Evolutionary conservation across 2,329 filamentous ascomycete species (phyloP).

Genomic region (Fusarium pseudograminearum): DNA sequence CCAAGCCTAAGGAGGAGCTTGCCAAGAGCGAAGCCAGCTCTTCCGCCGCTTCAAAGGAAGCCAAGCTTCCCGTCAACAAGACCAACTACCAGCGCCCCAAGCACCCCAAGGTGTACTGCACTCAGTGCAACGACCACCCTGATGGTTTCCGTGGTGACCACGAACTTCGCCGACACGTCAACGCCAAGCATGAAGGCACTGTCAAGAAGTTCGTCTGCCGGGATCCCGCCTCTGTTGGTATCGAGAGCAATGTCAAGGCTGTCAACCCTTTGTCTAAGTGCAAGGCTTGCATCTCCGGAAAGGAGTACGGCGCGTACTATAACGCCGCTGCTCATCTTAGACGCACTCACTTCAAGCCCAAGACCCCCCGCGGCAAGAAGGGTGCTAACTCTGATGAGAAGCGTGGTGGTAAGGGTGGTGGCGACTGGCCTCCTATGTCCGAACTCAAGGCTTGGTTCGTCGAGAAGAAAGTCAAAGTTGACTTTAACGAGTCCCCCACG

Average conservation of each 20-base stretch:
- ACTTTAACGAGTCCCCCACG: constrained; percentile 54
- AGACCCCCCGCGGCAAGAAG: constrained; percentile 60
- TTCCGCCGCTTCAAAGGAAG: constrained; percentile 51
- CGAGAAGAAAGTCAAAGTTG: constrained; percentile 61
- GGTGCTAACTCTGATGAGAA: constrained; percentile 59
- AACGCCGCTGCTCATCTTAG: constrained; percentile 93
- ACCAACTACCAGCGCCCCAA: constrained; percentile 69
- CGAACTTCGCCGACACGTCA: constrained; percentile 77
- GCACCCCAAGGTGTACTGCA: constrained; percentile 78
- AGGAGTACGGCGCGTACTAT: constrained; percentile 91
- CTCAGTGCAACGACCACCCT: constrained; percentile 76
- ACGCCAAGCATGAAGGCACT: constrained; percentile 70
- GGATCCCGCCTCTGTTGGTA: constrained; percentile 60
- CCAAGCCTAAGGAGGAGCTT: constrained; percentile 55
- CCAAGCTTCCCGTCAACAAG: constrained; percentile 60
- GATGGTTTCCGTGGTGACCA: constrained; percentile 89
- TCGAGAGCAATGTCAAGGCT: constrained; percentile 60
- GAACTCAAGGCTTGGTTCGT: constrained; percentile 67
- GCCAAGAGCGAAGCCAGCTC: constrained; percentile 10
- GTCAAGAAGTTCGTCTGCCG: constrained; percentile 71
- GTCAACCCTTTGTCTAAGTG: constrained; percentile 79
- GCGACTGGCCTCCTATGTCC: constrained; percentile 46
- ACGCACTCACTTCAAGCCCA: constrained; percentile 85
- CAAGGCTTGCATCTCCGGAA: constrained; percentile 82
- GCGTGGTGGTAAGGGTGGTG: constrained; percentile 61